phyloP scores from a whole-genome alignment of 176 grass and related monocot genomes.

The Bolboschoenus planiculmis region DNA sequence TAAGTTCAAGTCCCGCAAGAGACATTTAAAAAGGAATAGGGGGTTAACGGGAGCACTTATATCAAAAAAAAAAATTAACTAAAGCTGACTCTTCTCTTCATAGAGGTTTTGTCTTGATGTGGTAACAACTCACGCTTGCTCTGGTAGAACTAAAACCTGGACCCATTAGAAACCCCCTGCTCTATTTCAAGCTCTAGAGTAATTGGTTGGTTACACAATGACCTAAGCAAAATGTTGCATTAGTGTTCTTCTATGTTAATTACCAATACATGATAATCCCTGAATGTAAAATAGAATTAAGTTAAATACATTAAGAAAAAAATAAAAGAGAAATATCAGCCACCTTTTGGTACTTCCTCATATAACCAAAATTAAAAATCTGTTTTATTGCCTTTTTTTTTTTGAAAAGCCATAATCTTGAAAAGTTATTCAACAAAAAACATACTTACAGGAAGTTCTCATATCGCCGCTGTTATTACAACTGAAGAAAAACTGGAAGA shows the following conservation, averaged over 20 bases:
- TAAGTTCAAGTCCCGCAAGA: no score
- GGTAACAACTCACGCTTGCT: not conserved
- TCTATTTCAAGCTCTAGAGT: not conserved
- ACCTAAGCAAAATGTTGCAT: not conserved
- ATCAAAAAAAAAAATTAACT: no score
- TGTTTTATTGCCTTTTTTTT: not conserved
- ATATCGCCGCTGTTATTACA: not conserved
- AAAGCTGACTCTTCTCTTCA: not conserved
- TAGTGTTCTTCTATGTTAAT: not conserved
- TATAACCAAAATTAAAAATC: not conserved
- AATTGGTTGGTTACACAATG: not conserved
- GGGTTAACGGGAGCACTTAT: no score
- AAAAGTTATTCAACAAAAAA: not conserved
- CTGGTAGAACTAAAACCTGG: not conserved
- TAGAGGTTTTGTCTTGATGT: not conserved
- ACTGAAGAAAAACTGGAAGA: not conserved
- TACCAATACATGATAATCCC: not conserved
- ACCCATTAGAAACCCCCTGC: not conserved
- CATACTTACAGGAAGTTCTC: not conserved
- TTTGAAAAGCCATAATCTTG: not conserved
- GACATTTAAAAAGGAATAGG: no score
- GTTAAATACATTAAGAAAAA: not conserved
- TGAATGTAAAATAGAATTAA: not conserved
- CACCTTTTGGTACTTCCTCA: not conserved
- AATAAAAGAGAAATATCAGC: not conserved